A percentile compares a stretch with the other conserved stretches of the same genome.
Evolutionary conservation across 2,329 filamentous ascomycete genomes (phyloP).

Genomic region (Talaromyces sp.): DNA sequence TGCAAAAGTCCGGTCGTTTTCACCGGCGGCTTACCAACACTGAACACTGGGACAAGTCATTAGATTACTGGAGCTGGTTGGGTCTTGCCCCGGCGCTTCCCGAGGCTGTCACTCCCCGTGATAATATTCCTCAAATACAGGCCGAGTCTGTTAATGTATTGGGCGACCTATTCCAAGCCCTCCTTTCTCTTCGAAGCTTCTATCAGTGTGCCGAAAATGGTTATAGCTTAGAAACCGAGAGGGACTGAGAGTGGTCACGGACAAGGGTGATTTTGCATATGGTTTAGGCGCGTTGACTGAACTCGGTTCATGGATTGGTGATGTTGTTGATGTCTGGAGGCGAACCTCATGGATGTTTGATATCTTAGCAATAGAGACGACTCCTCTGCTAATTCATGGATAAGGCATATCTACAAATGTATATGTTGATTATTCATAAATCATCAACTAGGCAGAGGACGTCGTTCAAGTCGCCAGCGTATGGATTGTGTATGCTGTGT

Average conservation of each 20-base stretch:
- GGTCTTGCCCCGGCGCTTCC: conserved; percentile 12
- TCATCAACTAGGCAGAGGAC: background rate
- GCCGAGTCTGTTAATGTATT: conserved; percentile 94
- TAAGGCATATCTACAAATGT: too few relatives aligned
- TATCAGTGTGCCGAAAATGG: background rate
- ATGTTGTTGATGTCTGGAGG: too few relatives aligned
- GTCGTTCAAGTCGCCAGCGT: background rate
- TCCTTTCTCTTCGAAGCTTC: conserved; percentile 26
- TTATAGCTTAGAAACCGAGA: background rate
- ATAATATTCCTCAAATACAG: conserved; percentile 87
- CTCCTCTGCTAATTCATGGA: too few relatives aligned
- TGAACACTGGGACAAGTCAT: background rate
- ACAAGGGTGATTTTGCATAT: conserved; percentile 43
- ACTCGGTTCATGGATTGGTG: conserved; percentile 26
- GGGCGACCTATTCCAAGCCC: conserved; percentile 81
- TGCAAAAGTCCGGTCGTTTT: conserved; percentile 13
- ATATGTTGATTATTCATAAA: background rate
- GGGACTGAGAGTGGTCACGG: background rate
- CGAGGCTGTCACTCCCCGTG: conserved; percentile 27
- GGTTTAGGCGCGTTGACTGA: conserved; percentile 42
- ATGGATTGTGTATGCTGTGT: background rate
- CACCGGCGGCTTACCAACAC: conserved; percentile 3
- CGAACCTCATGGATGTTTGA: too few relatives aligned
- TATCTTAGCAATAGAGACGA: too few relatives aligned
- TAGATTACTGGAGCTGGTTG: background rate